Conservation (phyloP, 768 basidiomycete species). For the Boletus insuetus region DNA sequence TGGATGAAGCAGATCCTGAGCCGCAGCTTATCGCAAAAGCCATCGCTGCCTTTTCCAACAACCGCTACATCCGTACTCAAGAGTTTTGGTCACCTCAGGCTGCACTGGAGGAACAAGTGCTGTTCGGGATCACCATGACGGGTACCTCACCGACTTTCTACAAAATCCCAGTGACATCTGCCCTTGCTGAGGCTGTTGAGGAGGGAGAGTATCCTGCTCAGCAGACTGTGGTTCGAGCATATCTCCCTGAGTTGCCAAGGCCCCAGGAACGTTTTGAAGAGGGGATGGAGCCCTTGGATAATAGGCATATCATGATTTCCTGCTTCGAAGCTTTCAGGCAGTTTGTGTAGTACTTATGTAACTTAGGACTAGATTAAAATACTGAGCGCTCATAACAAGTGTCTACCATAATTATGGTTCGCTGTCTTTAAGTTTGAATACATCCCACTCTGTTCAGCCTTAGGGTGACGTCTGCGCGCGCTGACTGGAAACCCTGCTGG, state of each 20-base stretch:
- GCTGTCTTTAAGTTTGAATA: too few relatives aligned
- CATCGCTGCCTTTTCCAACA: neutral
- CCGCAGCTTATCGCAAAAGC: neutral
- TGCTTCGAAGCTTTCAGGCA: too few relatives aligned
- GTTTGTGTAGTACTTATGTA: too few relatives aligned
- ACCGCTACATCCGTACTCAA: neutral
- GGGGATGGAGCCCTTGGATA: neutral
- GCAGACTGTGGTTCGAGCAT: neutral
- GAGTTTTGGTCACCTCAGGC: neutral
- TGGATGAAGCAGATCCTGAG: neutral
- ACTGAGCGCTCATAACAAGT: too few relatives aligned
- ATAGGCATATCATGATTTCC: neutral
- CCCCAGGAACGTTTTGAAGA: neutral
- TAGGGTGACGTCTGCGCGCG: too few relatives aligned
- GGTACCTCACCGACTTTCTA: neutral
- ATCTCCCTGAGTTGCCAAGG: neutral
- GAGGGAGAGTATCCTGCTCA: neutral
- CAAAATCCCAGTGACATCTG: neutral
- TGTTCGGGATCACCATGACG: neutral
- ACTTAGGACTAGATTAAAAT: too few relatives aligned
- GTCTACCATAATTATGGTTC: too few relatives aligned
- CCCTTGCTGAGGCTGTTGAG: neutral
- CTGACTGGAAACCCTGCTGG: too few relatives aligned
- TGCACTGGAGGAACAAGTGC: neutral
- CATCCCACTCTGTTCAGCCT: too few relatives aligned